phyloP scores from a whole-genome alignment of 1,284 basidiomycete genomes.

The Prillingera fragicola region DNA sequence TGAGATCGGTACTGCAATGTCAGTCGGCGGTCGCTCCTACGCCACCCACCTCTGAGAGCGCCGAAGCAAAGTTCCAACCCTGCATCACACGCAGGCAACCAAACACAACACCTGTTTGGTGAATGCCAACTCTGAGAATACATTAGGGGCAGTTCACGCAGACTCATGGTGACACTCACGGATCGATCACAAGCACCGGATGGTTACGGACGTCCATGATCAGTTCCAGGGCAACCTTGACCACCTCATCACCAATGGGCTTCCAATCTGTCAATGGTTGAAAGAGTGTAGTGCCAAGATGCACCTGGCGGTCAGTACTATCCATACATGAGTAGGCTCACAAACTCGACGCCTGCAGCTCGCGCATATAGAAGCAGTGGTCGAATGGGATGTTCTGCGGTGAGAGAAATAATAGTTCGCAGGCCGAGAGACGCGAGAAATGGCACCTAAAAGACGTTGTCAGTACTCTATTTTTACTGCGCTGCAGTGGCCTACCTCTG shows the following conservation, averaged over 20 bases:
- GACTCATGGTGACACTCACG: conserved; percentile 24
- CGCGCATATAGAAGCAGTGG: conserved; percentile 29
- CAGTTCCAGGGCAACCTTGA: conserved; percentile 43
- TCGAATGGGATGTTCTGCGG: conserved; percentile 42
- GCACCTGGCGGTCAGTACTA: conserved; percentile 24
- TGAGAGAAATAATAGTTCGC: conserved; percentile 42
- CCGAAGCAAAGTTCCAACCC: conserved; percentile 46
- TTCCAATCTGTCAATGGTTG: conserved; percentile 40
- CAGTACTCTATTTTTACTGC: neutral
- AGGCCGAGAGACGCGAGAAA: conserved; percentile 37
- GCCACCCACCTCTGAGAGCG: conserved; percentile 36
- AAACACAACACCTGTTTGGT: conserved; percentile 44
- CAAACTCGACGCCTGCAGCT: conserved; percentile 31
- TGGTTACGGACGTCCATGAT: conserved; percentile 36
- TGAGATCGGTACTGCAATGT: conserved; percentile 38
- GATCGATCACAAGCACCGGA: conserved; percentile 42
- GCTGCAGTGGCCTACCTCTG: conserved; percentile 28
- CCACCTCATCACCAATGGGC: conserved; percentile 42
- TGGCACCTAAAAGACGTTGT: conserved; percentile 25
- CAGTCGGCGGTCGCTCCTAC: neutral
- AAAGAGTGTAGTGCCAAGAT: conserved; percentile 41
- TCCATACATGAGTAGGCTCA: conserved; percentile 4
- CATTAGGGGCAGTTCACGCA: neutral
- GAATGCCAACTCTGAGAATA: conserved; percentile 38
- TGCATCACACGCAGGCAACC: conserved; percentile 42